phyloP scores from a whole-genome alignment of 2,329 filamentous ascomycete species.

The Cadophora sp. region DNA sequence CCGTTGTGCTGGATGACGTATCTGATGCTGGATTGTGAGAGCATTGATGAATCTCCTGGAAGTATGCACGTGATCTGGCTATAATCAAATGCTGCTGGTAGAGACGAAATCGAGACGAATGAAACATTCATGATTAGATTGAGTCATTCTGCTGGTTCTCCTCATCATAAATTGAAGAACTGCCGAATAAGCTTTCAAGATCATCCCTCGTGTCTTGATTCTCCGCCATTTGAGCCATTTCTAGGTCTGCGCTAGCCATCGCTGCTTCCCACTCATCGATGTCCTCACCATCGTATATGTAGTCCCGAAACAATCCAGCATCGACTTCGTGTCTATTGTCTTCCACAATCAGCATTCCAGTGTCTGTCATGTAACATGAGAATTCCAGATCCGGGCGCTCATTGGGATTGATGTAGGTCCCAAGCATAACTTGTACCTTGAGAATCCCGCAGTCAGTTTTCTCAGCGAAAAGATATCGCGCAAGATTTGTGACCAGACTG shows the following conservation, averaged over 20 bases:
- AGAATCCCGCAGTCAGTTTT: not conserved
- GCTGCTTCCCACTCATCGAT: constrained; percentile 1
- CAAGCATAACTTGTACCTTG: not conserved
- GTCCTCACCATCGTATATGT: not conserved
- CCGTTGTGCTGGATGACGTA: not conserved
- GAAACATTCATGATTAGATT: no score
- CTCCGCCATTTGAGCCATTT: not conserved
- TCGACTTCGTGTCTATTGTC: constrained; percentile 2
- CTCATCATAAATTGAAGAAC: not conserved
- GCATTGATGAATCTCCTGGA: no score
- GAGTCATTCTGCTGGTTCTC: not conserved
- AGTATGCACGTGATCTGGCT: no score
- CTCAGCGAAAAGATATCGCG: not conserved
- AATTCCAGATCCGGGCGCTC: not conserved
- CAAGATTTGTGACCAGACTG: not conserved
- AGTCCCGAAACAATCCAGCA: not conserved
- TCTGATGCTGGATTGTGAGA: no score
- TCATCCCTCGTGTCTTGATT: not conserved
- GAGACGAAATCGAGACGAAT: no score
- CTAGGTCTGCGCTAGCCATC: not conserved
- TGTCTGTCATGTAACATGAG: not conserved
- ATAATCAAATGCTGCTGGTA: no score
- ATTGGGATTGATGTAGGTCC: not conserved
- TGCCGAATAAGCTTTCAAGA: not conserved
- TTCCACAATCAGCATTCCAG: not conserved